phyloP scores from a whole-genome alignment of 2,329 filamentous ascomycete species.

The Dryadomyces quercivorus region DNA sequence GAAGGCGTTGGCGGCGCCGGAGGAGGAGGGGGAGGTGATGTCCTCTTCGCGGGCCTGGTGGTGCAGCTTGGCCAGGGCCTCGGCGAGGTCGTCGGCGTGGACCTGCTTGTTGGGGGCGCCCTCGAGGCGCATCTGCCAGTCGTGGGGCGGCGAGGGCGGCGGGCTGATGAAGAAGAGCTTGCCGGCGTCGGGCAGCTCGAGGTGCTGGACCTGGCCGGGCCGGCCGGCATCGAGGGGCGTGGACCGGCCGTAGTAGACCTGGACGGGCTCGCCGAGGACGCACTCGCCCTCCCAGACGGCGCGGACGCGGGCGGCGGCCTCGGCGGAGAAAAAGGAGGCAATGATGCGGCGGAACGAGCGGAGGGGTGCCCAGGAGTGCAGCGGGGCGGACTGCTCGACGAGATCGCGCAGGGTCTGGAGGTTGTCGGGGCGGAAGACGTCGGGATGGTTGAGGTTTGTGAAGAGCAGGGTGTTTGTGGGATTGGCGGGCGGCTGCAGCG shows the following conservation, averaged over 20 bases:
- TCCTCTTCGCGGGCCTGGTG: constrained; percentile 20
- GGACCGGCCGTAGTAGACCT: constrained; percentile 55
- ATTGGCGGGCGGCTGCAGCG: constrained; percentile 51
- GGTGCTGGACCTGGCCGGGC: constrained; percentile 37
- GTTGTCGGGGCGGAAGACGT: constrained; percentile 64
- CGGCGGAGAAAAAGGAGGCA: constrained; percentile 61
- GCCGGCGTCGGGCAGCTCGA: constrained; percentile 55
- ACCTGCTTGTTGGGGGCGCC: constrained; percentile 59
- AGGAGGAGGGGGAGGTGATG: constrained; percentile 24
- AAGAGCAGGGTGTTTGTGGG: constrained; percentile 77
- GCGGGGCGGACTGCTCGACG: constrained; percentile 54
- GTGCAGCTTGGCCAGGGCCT: constrained; percentile 51
- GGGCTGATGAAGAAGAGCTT: constrained; percentile 65
- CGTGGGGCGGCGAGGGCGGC: constrained; percentile 54
- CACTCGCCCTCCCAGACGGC: constrained; percentile 62
- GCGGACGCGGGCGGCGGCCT: constrained; percentile 59
- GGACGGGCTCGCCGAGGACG: constrained; percentile 56
- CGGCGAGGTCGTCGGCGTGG: constrained; percentile 56
- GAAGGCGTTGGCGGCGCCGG: constrained; percentile 21
- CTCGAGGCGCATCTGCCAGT: constrained; percentile 56
- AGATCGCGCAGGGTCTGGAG: constrained; percentile 61
- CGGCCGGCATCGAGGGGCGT: constrained; percentile 36
- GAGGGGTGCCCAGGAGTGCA: constrained; percentile 68
- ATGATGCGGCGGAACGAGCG: constrained; percentile 76
- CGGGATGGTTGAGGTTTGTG: constrained; percentile 62